These are phyloP conservation scores for Cystobasidium tubakii DNA, from an alignment of 768 basidiomycete genomes.

Conservation along the genomic window DNA sequence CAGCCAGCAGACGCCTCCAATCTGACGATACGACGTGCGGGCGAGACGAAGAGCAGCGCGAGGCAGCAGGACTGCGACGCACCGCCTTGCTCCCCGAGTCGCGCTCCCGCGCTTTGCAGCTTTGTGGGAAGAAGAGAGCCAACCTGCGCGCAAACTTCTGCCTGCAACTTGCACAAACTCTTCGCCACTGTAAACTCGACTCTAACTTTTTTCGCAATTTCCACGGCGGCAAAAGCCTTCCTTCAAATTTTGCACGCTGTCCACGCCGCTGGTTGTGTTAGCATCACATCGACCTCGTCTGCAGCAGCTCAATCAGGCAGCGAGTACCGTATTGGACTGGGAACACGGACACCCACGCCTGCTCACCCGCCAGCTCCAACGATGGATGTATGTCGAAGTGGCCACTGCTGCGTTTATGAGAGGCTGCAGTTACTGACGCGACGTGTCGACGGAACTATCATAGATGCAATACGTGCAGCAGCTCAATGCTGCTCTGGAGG, in stretches of 20 bases:
- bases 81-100: neutral
- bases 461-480: conserved; percentile 62
- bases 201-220: conserved; percentile 9
- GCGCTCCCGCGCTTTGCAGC: neutral
- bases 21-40: conserved; percentile 29
- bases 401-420: neutral
- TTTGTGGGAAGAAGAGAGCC: neutral
- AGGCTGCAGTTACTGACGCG: neutral
- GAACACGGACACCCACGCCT: no score
- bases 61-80: neutral
- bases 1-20: conserved; percentile 31
- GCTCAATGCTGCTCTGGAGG: conserved; percentile 76
- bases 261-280: no score
- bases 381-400: neutral
- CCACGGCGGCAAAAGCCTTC: neutral
- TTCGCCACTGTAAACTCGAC: neutral
- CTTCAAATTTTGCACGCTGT: neutral
- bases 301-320: no score
- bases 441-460: no score
- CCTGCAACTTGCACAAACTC: neutral
- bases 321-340: no score
- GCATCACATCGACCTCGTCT: no score
- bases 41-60: neutral
- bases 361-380: neutral
- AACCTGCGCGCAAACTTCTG: neutral